Percentiles rank a stretch among this genome's conserved stretches.
phyloP scores from a whole-genome alignment of 148 eudicot species.

The Beta vulgaris region DNA sequence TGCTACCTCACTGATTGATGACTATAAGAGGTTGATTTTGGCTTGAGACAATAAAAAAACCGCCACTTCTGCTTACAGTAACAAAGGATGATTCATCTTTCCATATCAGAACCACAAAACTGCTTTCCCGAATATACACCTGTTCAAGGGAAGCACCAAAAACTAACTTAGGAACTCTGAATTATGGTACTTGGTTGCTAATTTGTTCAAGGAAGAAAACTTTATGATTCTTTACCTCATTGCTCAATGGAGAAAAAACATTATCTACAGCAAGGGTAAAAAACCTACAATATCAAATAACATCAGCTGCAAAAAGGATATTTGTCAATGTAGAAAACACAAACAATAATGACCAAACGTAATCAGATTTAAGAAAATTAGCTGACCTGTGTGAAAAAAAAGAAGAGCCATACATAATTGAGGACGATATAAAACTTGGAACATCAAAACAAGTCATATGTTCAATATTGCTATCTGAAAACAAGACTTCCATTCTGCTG shows the following conservation, averaged over 20 bases:
- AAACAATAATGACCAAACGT: not conserved
- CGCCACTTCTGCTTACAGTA: not conserved
- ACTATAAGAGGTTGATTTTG: not conserved
- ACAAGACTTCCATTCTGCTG: conserved; percentile 92
- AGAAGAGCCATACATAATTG: conserved; percentile 10
- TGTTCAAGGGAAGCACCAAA: conserved; percentile 23
- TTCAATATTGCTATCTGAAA: conserved; percentile 71
- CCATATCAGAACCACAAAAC: conserved; percentile 15
- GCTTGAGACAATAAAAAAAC: not conserved
- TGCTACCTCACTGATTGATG: conserved; percentile 1
- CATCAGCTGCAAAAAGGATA: conserved; percentile 10
- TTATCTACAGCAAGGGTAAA: conserved; percentile 46
- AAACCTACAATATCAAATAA: conserved; percentile 38
- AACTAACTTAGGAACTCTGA: not conserved
- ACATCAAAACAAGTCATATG: conserved; percentile 16
- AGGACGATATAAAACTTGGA: conserved; percentile 25
- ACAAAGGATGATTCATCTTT: conserved; percentile 14
- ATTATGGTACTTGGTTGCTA: not conserved
- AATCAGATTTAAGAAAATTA: not conserved
- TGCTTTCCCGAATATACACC: conserved; percentile 61
- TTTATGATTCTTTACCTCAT: conserved; percentile 37
- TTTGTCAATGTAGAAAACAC: not conserved
- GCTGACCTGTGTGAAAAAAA: conserved; percentile 50
- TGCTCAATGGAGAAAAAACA: conserved; percentile 32
- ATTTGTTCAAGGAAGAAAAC: not conserved